Evolutionary conservation across 768 basidiomycete species (phyloP), one percentile per base, ranked within the genome.

Genomic region (Mycena venus): DNA sequence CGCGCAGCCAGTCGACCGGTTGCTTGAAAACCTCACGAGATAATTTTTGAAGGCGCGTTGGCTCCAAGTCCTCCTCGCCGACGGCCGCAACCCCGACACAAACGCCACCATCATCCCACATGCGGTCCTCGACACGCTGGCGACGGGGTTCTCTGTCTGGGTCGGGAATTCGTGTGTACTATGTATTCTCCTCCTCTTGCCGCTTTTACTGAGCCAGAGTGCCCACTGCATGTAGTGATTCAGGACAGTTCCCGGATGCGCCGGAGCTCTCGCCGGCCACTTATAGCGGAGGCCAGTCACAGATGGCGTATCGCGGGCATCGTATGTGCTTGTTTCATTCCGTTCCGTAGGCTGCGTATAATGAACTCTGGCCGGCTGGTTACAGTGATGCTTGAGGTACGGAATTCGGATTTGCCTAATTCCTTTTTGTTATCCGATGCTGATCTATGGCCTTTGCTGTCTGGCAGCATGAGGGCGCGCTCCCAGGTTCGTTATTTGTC

Each of bases 351-450:
- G n/a, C n/a, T n/a, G 3, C 0, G 25, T 2, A 40, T 8, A 2
- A 68, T 56, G 7, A 23, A 58, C 25, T 27, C 25, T 25, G 27
- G 0, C n/a, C 47, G 27, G 21, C 8, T 29, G 8, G 17, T 29
- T 44, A 2, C 25, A 69, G 68, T 47, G 15, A 60, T 60, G 44
- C 9, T 69, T 25, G 68, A 69, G 56, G 67, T 60, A 32, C n/a
- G n/a, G n/a, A n/a, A n/a, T n/a, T n/a, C n/a, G n/a, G n/a, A n/a
- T n/a, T n/a, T n/a, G n/a, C n/a, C n/a, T n/a, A n/a, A n/a, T n/a
- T n/a, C n/a, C n/a, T n/a, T n/a, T n/a, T n/a, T n/a, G n/a, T n/a
- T n/a, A n/a, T n/a, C n/a, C n/a, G n/a, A n/a, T n/a, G n/a, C n/a
- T n/a, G n/a, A n/a, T n/a, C n/a, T n/a, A n/a, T n/a, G n/a, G n/a